Percentiles rank a stretch among this genome's conserved stretches.
phyloP scores from a whole-genome alignment of 768 basidiomycete genomes.

The Lentinula sp. region DNA sequence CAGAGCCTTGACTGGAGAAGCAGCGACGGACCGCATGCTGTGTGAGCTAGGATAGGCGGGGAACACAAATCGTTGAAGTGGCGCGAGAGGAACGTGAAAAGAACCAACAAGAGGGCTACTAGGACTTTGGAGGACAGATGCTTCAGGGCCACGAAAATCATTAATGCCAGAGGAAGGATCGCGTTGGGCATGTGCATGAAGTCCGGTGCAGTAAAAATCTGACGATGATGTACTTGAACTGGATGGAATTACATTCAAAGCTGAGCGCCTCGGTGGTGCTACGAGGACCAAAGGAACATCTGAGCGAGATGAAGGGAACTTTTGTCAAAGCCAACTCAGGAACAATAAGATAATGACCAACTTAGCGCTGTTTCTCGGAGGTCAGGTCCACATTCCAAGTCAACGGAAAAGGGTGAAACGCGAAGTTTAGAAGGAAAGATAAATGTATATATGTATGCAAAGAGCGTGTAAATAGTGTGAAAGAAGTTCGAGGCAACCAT shows the following conservation, averaged over 20 bases:
- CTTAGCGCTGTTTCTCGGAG: not conserved
- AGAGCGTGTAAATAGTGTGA: conserved; percentile 4
- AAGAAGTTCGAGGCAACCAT: not conserved
- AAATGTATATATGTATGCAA: conserved; percentile 1
- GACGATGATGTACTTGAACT: too few relatives aligned
- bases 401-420: not conserved
- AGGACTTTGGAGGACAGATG: not conserved
- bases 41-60: not conserved
- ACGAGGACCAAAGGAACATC: not conserved
- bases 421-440: not conserved
- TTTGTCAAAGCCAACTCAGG: not conserved
- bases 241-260: not conserved
- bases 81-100: not conserved
- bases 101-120: not conserved
- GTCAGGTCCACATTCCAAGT: conserved; percentile 1
- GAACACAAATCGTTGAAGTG: conserved; percentile 1
- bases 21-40: not conserved
- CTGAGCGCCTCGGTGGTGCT: not conserved
- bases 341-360: not conserved
- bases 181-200: too few relatives aligned
- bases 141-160: not conserved
- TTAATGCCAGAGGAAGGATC: not conserved
- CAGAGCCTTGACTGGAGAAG: not conserved
- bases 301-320: not conserved
- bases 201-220: too few relatives aligned